Evolutionary conservation across 305 asterid genomes (phyloP), one percentile per base, ranked within the genome.

Genomic region (Solanum hybrid): DNA sequence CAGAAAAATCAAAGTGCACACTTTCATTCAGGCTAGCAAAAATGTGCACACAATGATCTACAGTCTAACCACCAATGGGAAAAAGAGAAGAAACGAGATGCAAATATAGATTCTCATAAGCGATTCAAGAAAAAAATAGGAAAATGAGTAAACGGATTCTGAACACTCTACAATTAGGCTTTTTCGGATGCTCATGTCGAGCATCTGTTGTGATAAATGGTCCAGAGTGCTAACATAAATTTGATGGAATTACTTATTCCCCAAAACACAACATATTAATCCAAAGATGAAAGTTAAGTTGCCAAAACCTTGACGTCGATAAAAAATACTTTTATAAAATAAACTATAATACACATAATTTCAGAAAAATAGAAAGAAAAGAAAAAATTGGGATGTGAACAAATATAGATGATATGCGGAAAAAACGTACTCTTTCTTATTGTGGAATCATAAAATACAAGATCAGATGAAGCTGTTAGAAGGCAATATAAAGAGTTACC

Each of bases 401-500:
- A 45, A 85, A 31, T 85, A 32, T 6, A 51, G 77, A 57, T 51
- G 76, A 36, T 70, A 84, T 57, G 37, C 68, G 45, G 2, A 85
- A 85, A 39, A 27, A 85, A 31, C 6, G 31, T 29, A 26, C 26
- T 85, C n/a, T 31, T 61, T 31, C 88, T 57, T 85, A 6, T 57
- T 31, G 88, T 57, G 41, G 88, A 31, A 22, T 85, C 88, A 51
- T 85, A 85, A 85, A 57, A 12, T 57, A 85, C 41, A 85, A 85
- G 41, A 57, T 57, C 31, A 85, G n/a, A 32, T 85, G 45, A 85
- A 22, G 45, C 77, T 85, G 45, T 31, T 61, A 85, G 45, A 33
- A 85, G 32, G 77, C 4, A 84, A 84, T 84, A 79, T 87, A 78
- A 57, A 88, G 68, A 87, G 83, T 92, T 96, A 97, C 99, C 97